Conservation (phyloP, 345 rosid species). For the Aegle marmelos region DNA sequence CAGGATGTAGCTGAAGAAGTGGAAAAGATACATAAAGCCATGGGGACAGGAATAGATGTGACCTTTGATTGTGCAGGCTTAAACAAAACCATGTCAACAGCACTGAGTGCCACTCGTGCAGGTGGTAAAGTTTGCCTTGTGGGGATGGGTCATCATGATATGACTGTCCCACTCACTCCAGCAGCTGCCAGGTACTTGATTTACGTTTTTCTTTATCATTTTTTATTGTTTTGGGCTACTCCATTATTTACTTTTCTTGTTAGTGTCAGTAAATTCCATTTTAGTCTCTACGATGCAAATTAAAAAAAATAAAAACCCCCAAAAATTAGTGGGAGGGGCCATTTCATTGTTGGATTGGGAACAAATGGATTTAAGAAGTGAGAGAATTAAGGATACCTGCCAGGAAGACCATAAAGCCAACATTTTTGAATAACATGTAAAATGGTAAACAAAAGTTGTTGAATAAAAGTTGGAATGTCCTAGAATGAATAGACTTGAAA, state of each 20-base stretch:
- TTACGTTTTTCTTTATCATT: background rate
- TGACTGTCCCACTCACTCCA: conserved; percentile 83
- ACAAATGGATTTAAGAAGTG: too few relatives aligned
- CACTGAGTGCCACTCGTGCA: conserved; percentile 65
- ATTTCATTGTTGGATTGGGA: too few relatives aligned
- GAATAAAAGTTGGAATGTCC: background rate
- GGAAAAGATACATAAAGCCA: conserved; percentile 48
- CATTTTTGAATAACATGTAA: background rate
- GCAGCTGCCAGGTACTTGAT: conserved; percentile 80
- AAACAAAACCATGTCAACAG: conserved; percentile 83
- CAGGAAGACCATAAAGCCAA: background rate
- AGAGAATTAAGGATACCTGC: too few relatives aligned
- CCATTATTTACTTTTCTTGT: too few relatives aligned
- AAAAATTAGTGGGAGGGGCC: too few relatives aligned
- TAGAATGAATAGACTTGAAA: background rate
- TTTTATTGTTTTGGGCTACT: too few relatives aligned
- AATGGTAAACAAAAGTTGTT: background rate
- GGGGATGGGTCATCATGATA: conserved; percentile 69
- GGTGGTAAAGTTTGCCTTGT: conserved; percentile 96
- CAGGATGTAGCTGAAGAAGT: conserved; percentile 74
- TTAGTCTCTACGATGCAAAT: too few relatives aligned
- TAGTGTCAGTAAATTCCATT: too few relatives aligned
- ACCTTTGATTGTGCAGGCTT: conserved; percentile 91
- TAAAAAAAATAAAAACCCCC: too few relatives aligned
- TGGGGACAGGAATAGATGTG: conserved; percentile 64